These are phyloP conservation scores for Afroboletus lepidellus DNA, from an alignment of 1,284 basidiomycete species.

Conservation along the genomic window DNA sequence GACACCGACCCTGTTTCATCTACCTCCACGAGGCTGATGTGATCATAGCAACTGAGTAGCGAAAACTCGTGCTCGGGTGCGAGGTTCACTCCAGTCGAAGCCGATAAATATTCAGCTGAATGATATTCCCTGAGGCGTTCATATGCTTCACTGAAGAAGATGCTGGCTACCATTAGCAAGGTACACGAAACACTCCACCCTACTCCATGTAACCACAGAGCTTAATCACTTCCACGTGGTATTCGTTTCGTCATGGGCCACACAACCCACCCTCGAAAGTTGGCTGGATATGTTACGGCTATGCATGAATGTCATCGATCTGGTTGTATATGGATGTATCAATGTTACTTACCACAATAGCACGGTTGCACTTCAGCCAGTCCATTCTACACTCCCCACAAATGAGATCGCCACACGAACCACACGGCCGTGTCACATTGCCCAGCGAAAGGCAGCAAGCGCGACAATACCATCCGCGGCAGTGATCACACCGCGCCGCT, in stretches of 20 bases:
- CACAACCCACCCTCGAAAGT: background rate
- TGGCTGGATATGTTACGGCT: background rate
- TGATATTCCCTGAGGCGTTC: too few species aligned
- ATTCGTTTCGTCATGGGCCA: background rate
- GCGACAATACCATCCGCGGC: slow-evolving; percentile 9
- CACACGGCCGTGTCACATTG: background rate
- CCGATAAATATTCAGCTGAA: too few species aligned
- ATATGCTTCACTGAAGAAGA: too few species aligned
- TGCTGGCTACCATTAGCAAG: too few species aligned
- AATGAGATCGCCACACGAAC: background rate
- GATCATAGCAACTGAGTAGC: too few species aligned
- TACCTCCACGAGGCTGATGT: too few species aligned
- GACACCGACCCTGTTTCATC: background rate
- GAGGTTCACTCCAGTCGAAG: too few species aligned
- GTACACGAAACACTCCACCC: too few species aligned
- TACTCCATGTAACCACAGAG: too few species aligned
- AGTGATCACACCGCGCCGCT: slow-evolving; percentile 5
- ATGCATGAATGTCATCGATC: background rate
- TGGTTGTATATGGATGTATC: background rate
- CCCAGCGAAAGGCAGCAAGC: background rate
- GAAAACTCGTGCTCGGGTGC: too few species aligned
- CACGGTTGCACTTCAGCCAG: background rate
- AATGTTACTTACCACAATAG: slow-evolving; percentile 1
- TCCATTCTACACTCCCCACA: slow-evolving; percentile 1
- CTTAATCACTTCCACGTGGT: background rate